These are phyloP conservation scores for Megacollybia marginata DNA, from an alignment of 768 basidiomycete genomes.

Conservation along the genomic window DNA sequence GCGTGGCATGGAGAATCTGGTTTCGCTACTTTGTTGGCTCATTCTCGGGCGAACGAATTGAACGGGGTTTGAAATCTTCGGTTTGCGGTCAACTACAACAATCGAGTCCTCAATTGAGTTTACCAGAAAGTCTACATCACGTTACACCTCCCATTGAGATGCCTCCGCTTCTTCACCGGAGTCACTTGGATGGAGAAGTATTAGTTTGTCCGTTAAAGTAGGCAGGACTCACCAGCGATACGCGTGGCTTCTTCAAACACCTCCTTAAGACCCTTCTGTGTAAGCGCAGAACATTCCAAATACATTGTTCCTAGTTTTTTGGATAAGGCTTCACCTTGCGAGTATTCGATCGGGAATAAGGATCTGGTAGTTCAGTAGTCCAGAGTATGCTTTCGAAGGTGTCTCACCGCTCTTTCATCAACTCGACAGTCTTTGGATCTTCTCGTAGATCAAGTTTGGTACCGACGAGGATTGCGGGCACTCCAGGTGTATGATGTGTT, in stretches of 20 bases:
- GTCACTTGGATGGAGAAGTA: no score
- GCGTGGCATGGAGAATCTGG: no score
- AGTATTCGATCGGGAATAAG: slow-evolving; percentile 91
- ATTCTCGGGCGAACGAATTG: no score
- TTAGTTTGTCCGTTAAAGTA: no score
- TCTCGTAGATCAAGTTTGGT: slow-evolving; percentile 98
- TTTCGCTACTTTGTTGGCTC: no score
- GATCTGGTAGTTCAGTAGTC: slow-evolving; percentile 40
- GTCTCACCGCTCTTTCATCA: slow-evolving; percentile 83
- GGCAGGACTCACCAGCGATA: slow-evolving; percentile 70
- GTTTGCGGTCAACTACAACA: no score
- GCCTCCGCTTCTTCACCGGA: slow-evolving; percentile 20
- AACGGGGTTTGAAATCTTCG: no score
- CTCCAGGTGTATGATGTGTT: slow-evolving; percentile 92
- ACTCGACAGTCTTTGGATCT: slow-evolving; percentile 87
- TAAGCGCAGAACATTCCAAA: slow-evolving; percentile 91
- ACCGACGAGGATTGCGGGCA: slow-evolving; percentile 89
- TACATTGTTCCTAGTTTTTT: slow-evolving; percentile 95
- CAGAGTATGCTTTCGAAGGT: neutral
- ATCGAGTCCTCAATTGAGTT: no score
- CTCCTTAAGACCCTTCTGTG: slow-evolving; percentile 97
- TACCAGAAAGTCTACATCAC: neutral
- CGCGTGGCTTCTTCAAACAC: slow-evolving; percentile 99
- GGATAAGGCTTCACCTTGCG: slow-evolving; percentile 84
- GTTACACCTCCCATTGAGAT: slow-evolving; percentile 41